Conservation (phyloP, 2,329 filamentous ascomycete genomes). For the Alternaria alternata region DNA sequence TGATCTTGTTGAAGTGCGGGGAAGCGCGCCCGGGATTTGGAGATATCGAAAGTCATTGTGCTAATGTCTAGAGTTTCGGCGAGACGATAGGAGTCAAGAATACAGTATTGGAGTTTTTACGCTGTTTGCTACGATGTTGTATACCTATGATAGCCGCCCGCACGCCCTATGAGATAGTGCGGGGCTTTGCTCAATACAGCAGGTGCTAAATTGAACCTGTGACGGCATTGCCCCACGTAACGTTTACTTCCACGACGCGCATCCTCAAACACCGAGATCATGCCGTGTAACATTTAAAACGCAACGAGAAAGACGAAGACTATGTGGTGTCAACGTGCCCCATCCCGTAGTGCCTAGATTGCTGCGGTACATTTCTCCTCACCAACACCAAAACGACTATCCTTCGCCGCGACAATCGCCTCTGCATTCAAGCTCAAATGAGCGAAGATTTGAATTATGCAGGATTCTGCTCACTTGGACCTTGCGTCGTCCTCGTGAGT, state of each 20-base stretch:
- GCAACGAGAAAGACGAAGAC: not conserved
- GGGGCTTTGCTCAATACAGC: slow-evolving; percentile 17
- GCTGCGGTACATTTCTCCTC: too few relatives aligned
- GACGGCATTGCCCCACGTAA: slow-evolving; percentile 12
- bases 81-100: not conserved
- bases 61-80: too few relatives aligned
- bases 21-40: slow-evolving; percentile 67
- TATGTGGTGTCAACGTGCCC: not conserved
- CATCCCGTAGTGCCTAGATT: not conserved
- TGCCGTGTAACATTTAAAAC: not conserved
- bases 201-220: slow-evolving; percentile 14
- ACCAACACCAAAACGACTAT: too few relatives aligned
- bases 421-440: too few relatives aligned
- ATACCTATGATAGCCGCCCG: slow-evolving; percentile 12
- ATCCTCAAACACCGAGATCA: not conserved
- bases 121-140: not conserved
- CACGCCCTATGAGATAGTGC: slow-evolving; percentile 12
- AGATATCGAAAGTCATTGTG: slow-evolving; percentile 60
- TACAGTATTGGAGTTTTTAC: not conserved
- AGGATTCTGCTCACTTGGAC: too few relatives aligned
- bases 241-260: not conserved
- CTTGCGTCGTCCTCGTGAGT: too few relatives aligned
- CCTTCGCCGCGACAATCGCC: too few relatives aligned
- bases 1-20: slow-evolving; percentile 73
- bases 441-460: too few relatives aligned